Percentiles rank a stretch among this genome's conserved stretches.
Conservation (phyloP, 78 protist genomes). For the Chrysochromulina parva region DNA sequence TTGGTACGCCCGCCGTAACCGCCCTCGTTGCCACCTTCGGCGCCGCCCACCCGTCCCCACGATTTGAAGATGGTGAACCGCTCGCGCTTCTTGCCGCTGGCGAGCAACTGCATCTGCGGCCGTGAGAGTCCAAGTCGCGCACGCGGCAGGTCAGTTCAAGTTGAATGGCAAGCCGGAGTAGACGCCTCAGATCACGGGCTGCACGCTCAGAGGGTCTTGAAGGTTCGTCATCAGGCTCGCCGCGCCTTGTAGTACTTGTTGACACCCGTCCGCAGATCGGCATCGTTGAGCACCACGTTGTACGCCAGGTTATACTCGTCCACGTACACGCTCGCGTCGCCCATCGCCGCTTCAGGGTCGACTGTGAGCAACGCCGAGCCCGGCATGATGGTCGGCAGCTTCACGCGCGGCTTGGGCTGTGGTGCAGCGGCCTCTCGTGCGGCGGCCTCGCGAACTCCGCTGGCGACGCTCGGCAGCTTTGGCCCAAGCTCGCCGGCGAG, state of each 20-base stretch:
- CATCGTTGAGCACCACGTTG: background rate
- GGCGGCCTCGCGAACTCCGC: no score
- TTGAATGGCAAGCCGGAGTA: no score
- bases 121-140: no score
- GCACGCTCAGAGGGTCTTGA: no score
- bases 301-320: conserved; percentile 28
- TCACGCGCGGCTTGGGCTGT: background rate
- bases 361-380: background rate
- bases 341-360: background rate
- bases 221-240: no score
- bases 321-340: background rate
- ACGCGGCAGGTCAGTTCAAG: no score
- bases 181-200: no score
- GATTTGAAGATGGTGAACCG: background rate
- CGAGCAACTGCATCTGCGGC: background rate
- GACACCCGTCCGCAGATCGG: background rate
- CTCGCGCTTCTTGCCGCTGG: background rate
- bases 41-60: conserved; percentile 28
- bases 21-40: background rate
- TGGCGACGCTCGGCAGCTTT: background rate
- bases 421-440: background rate
- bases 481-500: background rate
- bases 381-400: background rate
- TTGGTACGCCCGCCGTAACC: background rate
- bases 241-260: background rate